A percentile compares a stretch with the other conserved stretches of the same genome.
These are phyloP conservation scores for Podila horticola DNA, from an alignment of 192 early-diverging fungal species.

Conservation along the genomic window DNA sequence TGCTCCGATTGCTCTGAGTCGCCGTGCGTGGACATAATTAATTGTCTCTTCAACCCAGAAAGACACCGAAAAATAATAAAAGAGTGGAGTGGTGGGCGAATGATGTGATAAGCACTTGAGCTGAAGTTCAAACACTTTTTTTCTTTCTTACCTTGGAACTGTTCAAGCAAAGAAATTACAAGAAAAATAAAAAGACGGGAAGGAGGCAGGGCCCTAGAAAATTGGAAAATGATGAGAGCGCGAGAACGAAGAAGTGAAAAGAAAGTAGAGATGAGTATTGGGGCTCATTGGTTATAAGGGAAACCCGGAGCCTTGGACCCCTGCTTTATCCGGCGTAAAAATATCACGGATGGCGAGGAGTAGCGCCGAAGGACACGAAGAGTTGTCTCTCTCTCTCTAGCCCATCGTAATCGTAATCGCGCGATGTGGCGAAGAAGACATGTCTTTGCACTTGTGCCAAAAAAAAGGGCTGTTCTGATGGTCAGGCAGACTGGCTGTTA, in stretches of 20 bases:
- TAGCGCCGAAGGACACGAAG: too few species aligned
- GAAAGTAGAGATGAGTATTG: too few species aligned
- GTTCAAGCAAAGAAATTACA: neutral
- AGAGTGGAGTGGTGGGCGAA: neutral
- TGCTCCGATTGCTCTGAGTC: too few species aligned
- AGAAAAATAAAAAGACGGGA: neutral
- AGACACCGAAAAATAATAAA: neutral
- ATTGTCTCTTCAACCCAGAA: neutral
- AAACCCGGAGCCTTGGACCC: too few species aligned
- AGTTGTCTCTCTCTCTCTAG: too few species aligned
- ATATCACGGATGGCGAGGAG: too few species aligned
- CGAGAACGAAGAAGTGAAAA: neutral
- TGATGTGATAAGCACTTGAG: neutral
- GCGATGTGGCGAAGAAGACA: too few species aligned
- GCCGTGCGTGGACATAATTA: too few species aligned
- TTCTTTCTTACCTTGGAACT: neutral
- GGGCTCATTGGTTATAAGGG: too few species aligned
- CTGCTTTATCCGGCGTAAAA: too few species aligned
- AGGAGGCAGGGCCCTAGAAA: neutral
- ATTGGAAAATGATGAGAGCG: neutral
- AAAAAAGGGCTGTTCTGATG: neutral
- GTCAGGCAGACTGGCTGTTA: neutral
- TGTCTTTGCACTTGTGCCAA: too few species aligned
- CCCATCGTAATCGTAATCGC: too few species aligned
- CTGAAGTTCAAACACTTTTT: neutral